phyloP scores from a whole-genome alignment of 2,329 filamentous ascomycete species.

The Neodidymelliopsis sp. region DNA sequence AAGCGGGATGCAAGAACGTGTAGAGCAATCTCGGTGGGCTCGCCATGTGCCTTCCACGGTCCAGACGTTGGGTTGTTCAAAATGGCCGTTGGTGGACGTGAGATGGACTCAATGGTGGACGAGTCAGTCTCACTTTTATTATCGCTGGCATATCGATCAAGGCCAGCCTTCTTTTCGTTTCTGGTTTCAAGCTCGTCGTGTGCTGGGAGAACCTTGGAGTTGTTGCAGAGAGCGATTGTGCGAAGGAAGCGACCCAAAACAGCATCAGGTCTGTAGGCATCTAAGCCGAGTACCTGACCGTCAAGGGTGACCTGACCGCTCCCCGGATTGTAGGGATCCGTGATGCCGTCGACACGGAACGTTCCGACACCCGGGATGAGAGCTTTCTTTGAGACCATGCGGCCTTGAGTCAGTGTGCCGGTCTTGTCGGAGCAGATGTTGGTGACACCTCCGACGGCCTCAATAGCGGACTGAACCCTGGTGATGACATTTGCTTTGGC shows the following conservation, averaged over 20 bases:
- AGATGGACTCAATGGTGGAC: conserved; percentile 41
- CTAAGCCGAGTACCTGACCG: conserved; percentile 33
- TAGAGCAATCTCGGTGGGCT: conserved; percentile 51
- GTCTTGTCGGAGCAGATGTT: conserved; percentile 54
- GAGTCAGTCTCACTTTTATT: conserved; percentile 43
- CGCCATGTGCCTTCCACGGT: conserved; percentile 46
- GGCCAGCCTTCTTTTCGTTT: conserved; percentile 58
- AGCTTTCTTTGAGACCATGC: conserved; percentile 51
- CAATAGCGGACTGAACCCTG: conserved; percentile 49
- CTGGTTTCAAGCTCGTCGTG: conserved; percentile 55
- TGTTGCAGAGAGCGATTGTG: conserved; percentile 51
- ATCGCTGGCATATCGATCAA: conserved; percentile 31
- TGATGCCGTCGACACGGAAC: conserved; percentile 44
- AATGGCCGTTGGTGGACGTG: conserved; percentile 39
- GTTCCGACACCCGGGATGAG: conserved; percentile 47
- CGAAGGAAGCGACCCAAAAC: conserved; percentile 42
- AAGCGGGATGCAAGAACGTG: conserved; percentile 51
- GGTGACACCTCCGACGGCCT: conserved; percentile 52
- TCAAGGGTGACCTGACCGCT: conserved; percentile 46
- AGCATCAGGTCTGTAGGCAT: conserved; percentile 31
- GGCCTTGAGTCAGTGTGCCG: conserved; percentile 51
- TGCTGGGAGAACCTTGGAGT: conserved; percentile 44
- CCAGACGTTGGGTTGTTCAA: conserved; percentile 24
- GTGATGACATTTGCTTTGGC: conserved; percentile 52
- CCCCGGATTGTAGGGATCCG: conserved; percentile 45